These are phyloP conservation scores for Trypanosoma melophagium DNA, from an alignment of 208 protist genomes.

Conservation along the genomic window DNA sequence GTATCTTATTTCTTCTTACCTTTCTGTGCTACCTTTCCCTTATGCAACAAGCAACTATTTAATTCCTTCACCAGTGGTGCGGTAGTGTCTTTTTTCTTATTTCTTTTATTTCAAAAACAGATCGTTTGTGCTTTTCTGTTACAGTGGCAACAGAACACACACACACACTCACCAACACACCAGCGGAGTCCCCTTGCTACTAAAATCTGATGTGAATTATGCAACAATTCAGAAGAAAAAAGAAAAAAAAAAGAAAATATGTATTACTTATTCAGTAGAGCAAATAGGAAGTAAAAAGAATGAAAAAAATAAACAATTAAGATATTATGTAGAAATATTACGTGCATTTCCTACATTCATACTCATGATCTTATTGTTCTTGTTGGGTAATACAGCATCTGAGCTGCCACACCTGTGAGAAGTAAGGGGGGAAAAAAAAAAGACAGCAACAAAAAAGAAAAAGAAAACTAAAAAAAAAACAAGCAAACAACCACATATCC, in stretches of 20 bases:
- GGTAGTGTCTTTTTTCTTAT: neutral
- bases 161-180: neutral
- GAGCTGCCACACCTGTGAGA: too few relatives aligned
- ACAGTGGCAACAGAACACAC: too few relatives aligned
- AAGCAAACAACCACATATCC: neutral
- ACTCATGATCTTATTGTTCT: too few relatives aligned
- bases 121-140: too few relatives aligned
- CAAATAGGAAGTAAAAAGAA: constrained; percentile 2
- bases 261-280: too few relatives aligned
- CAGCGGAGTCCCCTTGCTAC: neutral
- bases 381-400: too few relatives aligned
- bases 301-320: constrained; percentile 14
- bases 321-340: neutral
- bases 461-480: neutral
- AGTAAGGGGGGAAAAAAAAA: too few relatives aligned
- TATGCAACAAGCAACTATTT: too few relatives aligned
- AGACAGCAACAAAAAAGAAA: too few relatives aligned
- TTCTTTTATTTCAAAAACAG: neutral
- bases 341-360: neutral
- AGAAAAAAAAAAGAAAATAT: constrained; percentile 19
- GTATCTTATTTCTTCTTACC: too few relatives aligned
- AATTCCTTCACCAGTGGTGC: too few relatives aligned
- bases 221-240: constrained; percentile 7
- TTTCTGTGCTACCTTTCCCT: too few relatives aligned
- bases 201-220: constrained; percentile 6